Conservation (phyloP, 441 rosid genomes). For the Hura crepitans region DNA sequence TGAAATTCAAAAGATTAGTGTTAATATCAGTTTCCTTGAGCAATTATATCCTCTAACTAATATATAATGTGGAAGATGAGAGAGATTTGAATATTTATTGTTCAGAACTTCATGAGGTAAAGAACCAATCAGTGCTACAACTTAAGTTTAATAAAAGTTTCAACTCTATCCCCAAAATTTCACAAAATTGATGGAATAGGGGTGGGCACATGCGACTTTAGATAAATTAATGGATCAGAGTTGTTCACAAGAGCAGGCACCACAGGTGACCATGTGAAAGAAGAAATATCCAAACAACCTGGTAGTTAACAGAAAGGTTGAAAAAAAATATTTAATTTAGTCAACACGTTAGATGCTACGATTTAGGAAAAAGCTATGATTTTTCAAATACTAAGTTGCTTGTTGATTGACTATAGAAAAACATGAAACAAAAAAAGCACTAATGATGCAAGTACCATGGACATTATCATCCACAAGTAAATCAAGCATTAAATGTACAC, state of each 20-base stretch:
- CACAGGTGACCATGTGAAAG: background rate
- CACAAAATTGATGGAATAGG: no score
- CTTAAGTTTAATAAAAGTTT: background rate
- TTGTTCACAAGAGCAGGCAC: background rate
- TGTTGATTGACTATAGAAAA: no score
- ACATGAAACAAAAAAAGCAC: background rate
- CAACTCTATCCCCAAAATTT: background rate
- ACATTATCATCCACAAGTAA: background rate
- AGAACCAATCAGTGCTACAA: background rate
- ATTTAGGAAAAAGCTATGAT: background rate
- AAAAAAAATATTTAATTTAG: background rate
- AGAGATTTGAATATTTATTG: background rate
- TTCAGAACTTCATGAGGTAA: background rate
- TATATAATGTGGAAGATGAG: background rate
- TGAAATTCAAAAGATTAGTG: background rate
- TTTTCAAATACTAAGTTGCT: background rate
- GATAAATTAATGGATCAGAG: background rate
- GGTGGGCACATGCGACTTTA: background rate
- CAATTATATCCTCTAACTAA: background rate
- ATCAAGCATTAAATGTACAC: background rate
- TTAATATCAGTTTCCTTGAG: background rate
- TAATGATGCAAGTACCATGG: background rate
- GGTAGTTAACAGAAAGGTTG: background rate
- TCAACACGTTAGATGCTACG: background rate
- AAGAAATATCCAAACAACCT: background rate